A percentile compares a stretch with the other conserved stretches of the same genome.
These are phyloP conservation scores for Lecanicillium sp. DNA, from an alignment of 2,329 filamentous ascomycete species.

Conservation along the genomic window DNA sequence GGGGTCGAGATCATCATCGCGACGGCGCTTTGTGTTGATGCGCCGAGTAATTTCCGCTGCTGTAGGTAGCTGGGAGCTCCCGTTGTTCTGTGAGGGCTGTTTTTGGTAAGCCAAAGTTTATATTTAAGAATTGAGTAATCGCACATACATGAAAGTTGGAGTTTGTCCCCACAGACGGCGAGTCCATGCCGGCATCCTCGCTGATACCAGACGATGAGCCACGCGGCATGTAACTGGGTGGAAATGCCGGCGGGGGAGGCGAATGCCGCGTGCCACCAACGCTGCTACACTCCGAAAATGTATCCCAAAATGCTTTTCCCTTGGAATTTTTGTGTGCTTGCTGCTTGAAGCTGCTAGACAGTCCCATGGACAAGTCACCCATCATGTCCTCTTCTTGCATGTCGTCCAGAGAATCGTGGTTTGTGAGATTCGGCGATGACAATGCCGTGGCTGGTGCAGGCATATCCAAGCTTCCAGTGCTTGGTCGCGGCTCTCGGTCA, in stretches of 20 bases:
- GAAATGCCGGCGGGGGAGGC: conserved; percentile 44
- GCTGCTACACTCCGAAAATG: conserved; percentile 60
- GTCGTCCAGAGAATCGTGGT: conserved; percentile 58
- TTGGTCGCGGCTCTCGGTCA: conserved; percentile 41
- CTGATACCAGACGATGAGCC: conserved; percentile 53
- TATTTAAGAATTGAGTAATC: too few species aligned
- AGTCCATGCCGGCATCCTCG: conserved; percentile 68
- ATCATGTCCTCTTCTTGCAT: conserved; percentile 63
- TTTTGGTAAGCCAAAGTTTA: conserved; percentile 8
- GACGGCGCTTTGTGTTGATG: conserved; percentile 71
- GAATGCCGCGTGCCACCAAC: conserved; percentile 42
- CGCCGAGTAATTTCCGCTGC: conserved; percentile 70
- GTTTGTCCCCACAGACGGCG: conserved; percentile 39
- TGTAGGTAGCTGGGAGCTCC: conserved; percentile 42
- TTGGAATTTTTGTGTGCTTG: conserved; percentile 65
- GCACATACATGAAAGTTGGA: conserved; percentile 21
- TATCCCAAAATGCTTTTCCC: conserved; percentile 65
- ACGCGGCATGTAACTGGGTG: conserved; percentile 48
- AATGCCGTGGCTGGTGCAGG: conserved; percentile 48
- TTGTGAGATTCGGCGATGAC: conserved; percentile 61
- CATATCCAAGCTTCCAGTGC: conserved; percentile 30
- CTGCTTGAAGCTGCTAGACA: conserved; percentile 65
- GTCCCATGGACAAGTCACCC: conserved; percentile 38
- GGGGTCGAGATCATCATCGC: conserved; percentile 87
- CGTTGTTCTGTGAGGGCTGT: conserved; percentile 18